Percentiles rank a stretch among this genome's conserved stretches.
phyloP scores from a whole-genome alignment of 75 land plant species.

The Sequoiadendron giganteum region DNA sequence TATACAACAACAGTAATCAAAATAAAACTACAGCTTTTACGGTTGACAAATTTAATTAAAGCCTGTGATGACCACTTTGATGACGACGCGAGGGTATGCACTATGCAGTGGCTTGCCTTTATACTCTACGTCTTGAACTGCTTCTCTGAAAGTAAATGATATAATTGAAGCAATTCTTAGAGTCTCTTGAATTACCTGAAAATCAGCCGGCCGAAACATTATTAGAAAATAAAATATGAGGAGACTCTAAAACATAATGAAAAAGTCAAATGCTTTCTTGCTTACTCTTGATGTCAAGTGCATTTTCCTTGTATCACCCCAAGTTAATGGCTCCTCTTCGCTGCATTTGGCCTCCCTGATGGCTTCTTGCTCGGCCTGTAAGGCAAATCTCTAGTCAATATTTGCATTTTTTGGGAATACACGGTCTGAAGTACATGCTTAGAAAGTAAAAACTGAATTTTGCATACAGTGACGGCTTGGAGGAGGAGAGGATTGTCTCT shows the following conservation, averaged over 20 bases:
- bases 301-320: conserved; percentile 84
- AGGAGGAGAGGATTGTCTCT: conserved; percentile 34
- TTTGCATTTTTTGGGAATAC: background rate
- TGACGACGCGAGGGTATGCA: background rate
- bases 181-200: conserved; percentile 73
- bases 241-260: background rate
- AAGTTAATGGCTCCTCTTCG: conserved; percentile 34
- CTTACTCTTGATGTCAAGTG: conserved; percentile 64
- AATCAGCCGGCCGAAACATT: too few relatives aligned
- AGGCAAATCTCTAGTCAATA: background rate
- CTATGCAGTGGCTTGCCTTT: conserved; percentile 25
- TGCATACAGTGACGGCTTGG: conserved; percentile 47
- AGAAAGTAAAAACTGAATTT: background rate
- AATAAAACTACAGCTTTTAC: too few relatives aligned
- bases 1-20: background rate
- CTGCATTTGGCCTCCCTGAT: conserved; percentile 26
- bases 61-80: background rate
- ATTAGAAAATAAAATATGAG: background rate
- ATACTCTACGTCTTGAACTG: conserved; percentile 65
- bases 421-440: background rate
- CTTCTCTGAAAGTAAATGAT: conserved; percentile 76
- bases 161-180: conserved; percentile 58
- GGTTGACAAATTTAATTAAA: background rate
- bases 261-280: background rate
- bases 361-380: conserved; percentile 53